Percentiles rank a stretch among this genome's conserved stretches.
Evolutionary conservation across 2,329 filamentous ascomycete species (phyloP).

Genomic region (Parascedosporium putredinis): DNA sequence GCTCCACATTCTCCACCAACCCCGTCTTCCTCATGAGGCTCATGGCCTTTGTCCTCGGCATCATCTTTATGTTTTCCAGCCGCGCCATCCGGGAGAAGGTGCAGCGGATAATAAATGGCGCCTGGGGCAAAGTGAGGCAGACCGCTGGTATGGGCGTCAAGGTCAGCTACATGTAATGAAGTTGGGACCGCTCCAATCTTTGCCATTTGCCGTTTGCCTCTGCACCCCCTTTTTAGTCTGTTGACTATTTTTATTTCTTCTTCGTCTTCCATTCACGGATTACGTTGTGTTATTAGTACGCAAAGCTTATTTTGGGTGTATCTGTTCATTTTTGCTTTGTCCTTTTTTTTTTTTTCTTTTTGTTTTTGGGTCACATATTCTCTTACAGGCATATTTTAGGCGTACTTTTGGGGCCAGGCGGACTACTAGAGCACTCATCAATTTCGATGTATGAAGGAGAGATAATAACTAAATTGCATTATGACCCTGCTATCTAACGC

Average conservation of each 20-base stretch:
- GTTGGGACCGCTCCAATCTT: too few relatives aligned
- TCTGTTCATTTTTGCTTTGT: constrained; percentile 3
- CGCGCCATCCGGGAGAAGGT: constrained; percentile 66
- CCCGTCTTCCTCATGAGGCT: constrained; percentile 49
- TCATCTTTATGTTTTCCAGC: constrained; percentile 67
- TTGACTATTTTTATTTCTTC: background rate
- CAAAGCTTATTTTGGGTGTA: background rate
- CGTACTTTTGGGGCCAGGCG: background rate
- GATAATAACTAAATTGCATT: constrained; percentile 2
- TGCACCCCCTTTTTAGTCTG: background rate
- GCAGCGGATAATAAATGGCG: constrained; percentile 53
- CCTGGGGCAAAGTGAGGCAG: constrained; percentile 71
- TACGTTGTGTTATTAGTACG: background rate
- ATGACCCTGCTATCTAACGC: constrained; percentile 1
- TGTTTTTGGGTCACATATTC: too few relatives aligned
- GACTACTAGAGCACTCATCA: background rate
- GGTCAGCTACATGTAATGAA: constrained; percentile 83
- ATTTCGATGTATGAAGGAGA: background rate
- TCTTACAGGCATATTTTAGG: background rate
- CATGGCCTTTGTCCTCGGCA: constrained; percentile 67
- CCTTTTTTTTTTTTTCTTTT: too few relatives aligned
- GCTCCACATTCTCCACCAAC: constrained; percentile 41
- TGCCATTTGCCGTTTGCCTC: too few relatives aligned
- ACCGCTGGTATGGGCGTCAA: constrained; percentile 96
- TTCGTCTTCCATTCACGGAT: too few relatives aligned